A percentile compares a stretch with the other conserved stretches of the same genome.
Evolutionary conservation across 768 basidiomycete genomes (phyloP).

Genomic region (Boletus rubescentipes): DNA sequence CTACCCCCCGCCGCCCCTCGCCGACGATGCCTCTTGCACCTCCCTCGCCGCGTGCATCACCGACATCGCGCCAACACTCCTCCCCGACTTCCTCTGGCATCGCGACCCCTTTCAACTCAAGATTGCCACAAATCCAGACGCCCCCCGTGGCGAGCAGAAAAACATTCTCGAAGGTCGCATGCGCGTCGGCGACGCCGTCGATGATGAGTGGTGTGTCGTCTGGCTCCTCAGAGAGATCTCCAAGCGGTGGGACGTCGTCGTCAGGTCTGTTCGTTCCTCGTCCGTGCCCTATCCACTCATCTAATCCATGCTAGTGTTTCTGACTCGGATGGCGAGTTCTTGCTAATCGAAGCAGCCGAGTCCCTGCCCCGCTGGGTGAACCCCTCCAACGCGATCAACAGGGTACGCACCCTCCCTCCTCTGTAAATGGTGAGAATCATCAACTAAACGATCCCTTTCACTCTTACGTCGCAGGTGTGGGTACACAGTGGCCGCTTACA

Average conservation of each 20-base stretch:
- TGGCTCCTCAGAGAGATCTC: slow-evolving; percentile 84
- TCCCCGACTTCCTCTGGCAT: slow-evolving; percentile 77
- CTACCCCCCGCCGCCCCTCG: slow-evolving; percentile 53
- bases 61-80: slow-evolving; percentile 49
- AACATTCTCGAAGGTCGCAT: slow-evolving; percentile 78
- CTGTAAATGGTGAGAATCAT: slow-evolving; percentile 31
- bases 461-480: slow-evolving; percentile 73
- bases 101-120: slow-evolving; percentile 81
- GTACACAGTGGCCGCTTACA: slow-evolving; percentile 81
- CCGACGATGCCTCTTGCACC: slow-evolving; percentile 60
- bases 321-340: slow-evolving; percentile 94
- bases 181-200: slow-evolving; percentile 94
- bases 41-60: slow-evolving; percentile 70
- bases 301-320: slow-evolving; percentile 39
- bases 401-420: slow-evolving; percentile 58
- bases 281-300: slow-evolving; percentile 4
- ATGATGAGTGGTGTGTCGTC: slow-evolving; percentile 96
- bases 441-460: slow-evolving; percentile 29
- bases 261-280: slow-evolving; percentile 55
- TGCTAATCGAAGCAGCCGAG: slow-evolving; percentile 95
- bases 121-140: slow-evolving; percentile 49
- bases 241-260: slow-evolving; percentile 73
- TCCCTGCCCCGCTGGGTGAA: slow-evolving; percentile 87
- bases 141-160: slow-evolving; percentile 26
- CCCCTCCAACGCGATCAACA: slow-evolving; percentile 87